Base-by-base conservation (phyloP, 345 rosid species). In the Noccaea caerulescens region DNA sequence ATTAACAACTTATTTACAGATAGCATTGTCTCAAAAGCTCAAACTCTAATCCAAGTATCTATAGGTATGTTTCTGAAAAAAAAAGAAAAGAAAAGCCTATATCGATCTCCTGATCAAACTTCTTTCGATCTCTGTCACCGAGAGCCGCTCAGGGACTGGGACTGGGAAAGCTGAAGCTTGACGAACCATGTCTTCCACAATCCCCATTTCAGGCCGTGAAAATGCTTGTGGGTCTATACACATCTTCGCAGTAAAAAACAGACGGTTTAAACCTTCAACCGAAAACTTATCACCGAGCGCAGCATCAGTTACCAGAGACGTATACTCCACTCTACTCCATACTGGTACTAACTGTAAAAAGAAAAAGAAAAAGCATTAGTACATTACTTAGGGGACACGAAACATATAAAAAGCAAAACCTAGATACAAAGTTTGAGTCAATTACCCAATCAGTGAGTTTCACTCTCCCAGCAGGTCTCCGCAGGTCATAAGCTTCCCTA, bases 401-500 rank as follows among this genome's bases (percentile, higher is more conserved):
- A 69, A 56, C 13, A 0, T 18, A 4, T 18, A 45, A 1, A 6
- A 14, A 43, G 5, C 18, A 30, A 6, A 12, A 5, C 38, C 38
- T 68, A 45, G 10, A 18, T 0, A 6, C 16, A 55, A 42, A 30
- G 42, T 68, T 33, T 43, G 20, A 54, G 41, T 30, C 10, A 16
- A 0, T 27, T 57, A 69, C 73, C 73, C 45, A 69, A 5, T 69
- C 65, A 69, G 36, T 5, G 14, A 69, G 3, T 7, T 16, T 67
- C 43, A 0, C 2, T 38, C 0, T 8, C 45, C 72, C 88, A 0
- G 8, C 20, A 32, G 75, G 84, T 69, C 66, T 83, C 0, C 57
- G 10, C 16, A 47, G 3, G 47, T 85, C 85, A 44, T 77, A 76
- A 42, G 90, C 86, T 59, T 72, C 82, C 73, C 83, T 78, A 6